A percentile compares a stretch with the other conserved stretches of the same genome.
These are phyloP conservation scores for Pseudogymnoascus sp. DNA, from an alignment of 2,329 filamentous ascomycete genomes.

Conservation along the genomic window DNA sequence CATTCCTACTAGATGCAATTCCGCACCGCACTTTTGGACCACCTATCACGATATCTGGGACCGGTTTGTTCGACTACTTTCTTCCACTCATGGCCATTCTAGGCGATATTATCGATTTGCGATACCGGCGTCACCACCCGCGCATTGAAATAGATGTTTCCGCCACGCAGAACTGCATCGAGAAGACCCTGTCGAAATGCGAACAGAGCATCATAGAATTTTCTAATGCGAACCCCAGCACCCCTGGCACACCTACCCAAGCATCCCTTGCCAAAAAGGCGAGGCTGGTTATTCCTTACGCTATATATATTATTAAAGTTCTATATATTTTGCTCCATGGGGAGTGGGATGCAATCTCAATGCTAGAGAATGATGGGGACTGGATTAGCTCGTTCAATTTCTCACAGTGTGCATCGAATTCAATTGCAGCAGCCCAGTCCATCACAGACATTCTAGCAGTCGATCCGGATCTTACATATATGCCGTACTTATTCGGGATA, in stretches of 20 bases:
- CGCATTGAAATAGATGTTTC: constrained; percentile 28
- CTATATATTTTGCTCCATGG: constrained; percentile 42
- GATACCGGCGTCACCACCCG: constrained; percentile 39
- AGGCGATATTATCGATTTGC: constrained; percentile 43
- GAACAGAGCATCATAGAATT: background rate
- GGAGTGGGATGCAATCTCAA: constrained; percentile 37
- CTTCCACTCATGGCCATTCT: constrained; percentile 43
- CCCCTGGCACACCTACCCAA: background rate
- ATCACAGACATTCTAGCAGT: constrained; percentile 40
- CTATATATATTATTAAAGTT: constrained; percentile 42
- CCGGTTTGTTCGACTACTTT: constrained; percentile 44
- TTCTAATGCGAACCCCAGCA: constrained; percentile 10
- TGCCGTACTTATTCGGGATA: constrained; percentile 47
- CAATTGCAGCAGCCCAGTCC: constrained; percentile 41
- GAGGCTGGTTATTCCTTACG: constrained; percentile 24
- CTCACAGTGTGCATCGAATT: constrained; percentile 40
- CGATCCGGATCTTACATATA: constrained; percentile 46
- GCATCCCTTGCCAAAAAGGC: constrained; percentile 24
- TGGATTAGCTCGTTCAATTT: constrained; percentile 43
- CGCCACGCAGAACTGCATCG: background rate
- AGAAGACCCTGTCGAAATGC: background rate
- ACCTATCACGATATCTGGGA: constrained; percentile 34
- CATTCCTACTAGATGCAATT: background rate
- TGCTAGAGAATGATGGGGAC: constrained; percentile 43
- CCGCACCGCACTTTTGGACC: constrained; percentile 28